Conservation (phyloP, 176 grass and related monocot genomes). For the Avena sativa region DNA sequence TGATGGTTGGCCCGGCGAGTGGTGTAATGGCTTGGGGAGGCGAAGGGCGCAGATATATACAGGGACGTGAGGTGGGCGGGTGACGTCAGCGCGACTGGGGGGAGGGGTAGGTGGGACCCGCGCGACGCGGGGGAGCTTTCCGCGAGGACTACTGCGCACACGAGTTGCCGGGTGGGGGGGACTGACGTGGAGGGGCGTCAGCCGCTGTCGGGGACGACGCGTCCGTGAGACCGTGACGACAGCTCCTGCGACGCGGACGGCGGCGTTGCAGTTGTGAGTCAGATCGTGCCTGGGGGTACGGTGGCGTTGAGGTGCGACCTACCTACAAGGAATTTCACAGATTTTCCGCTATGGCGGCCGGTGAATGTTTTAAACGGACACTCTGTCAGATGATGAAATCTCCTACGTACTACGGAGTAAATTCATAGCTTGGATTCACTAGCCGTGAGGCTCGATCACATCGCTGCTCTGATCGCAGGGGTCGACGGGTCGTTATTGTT, state of each 20-base stretch:
- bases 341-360: no score
- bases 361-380: no score
- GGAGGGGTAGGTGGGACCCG: background rate
- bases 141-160: slow-evolving; percentile 35
- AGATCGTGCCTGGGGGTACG: background rate
- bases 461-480: no score
- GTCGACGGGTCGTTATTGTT: no score
- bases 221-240: slow-evolving; percentile 48
- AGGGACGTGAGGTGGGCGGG: slow-evolving; percentile 41
- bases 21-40: slow-evolving; percentile 23
- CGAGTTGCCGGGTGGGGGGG: background rate
- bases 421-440: no score
- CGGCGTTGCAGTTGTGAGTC: slow-evolving; percentile 18
- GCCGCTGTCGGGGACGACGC: slow-evolving; percentile 26
- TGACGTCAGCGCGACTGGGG: slow-evolving; percentile 28
- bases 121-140: slow-evolving; percentile 38
- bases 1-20: background rate
- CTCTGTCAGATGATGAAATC: no score
- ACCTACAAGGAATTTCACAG: no score
- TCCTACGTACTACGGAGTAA: background rate
- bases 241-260: slow-evolving; percentile 45
- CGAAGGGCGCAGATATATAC: slow-evolving; percentile 38
- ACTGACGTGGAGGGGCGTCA: slow-evolving; percentile 48
- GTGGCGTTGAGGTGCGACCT: no score
- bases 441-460: no score